Percentiles rank a stretch among this genome's conserved stretches.
phyloP scores from a whole-genome alignment of 257 asterid genomes.

The Eucommia ulmoides region DNA sequence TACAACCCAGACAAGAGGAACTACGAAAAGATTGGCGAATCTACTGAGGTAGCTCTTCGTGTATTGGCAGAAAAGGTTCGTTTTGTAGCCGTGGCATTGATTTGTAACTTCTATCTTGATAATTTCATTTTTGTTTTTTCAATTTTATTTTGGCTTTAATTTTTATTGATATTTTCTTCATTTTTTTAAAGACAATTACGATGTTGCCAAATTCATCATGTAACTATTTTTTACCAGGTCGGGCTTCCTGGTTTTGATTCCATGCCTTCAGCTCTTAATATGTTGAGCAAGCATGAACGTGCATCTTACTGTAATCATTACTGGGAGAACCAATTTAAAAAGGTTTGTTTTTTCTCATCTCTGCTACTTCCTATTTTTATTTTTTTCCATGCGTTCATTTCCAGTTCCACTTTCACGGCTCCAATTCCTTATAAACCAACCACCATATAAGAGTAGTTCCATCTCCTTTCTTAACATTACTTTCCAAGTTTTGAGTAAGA shows the following conservation, averaged over 20 bases:
- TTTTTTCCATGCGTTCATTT: too few relatives aligned
- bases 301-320: conserved; percentile 92
- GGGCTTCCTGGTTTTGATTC: conserved; percentile 99
- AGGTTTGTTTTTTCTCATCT: conserved; percentile 70
- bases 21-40: conserved; percentile 97
- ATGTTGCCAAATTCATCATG: background rate
- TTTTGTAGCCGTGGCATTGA: too few relatives aligned
- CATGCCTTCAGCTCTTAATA: conserved; percentile 89
- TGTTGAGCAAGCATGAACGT: conserved; percentile 94
- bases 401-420: too few relatives aligned
- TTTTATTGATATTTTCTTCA: too few relatives aligned
- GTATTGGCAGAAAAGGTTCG: conserved; percentile 92
- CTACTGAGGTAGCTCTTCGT: conserved; percentile 99
- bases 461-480: too few relatives aligned
- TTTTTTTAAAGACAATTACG: too few relatives aligned
- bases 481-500: too few relatives aligned
- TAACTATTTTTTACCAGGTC: conserved; percentile 46
- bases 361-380: too few relatives aligned
- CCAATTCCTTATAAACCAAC: too few relatives aligned
- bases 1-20: conserved; percentile 87
- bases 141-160: background rate
- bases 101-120: too few relatives aligned
- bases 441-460: too few relatives aligned
- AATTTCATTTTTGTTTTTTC: background rate
- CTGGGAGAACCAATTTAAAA: conserved; percentile 98